Conservation (phyloP, 495 filamentous ascomycete species). For the Chaetomium fimeti region DNA sequence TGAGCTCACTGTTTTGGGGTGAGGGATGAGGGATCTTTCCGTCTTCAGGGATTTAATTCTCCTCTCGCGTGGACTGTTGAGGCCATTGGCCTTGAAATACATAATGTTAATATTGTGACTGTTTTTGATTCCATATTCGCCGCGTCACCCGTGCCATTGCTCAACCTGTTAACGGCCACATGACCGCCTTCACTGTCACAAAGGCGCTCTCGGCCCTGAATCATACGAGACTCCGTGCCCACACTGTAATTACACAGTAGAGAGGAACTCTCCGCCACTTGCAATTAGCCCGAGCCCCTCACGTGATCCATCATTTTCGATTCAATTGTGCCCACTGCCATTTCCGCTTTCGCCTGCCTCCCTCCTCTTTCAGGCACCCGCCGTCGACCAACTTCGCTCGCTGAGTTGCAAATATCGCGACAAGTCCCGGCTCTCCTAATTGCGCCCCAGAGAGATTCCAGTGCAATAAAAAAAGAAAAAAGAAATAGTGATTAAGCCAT, state of each 20-base stretch:
- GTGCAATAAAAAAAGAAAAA: background rate
- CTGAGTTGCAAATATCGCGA: slow-evolving; percentile 6
- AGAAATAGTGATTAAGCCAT: background rate
- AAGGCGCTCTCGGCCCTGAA: too few species aligned
- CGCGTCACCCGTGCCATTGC: background rate
- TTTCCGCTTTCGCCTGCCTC: background rate
- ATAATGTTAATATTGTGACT: slow-evolving; percentile 9
- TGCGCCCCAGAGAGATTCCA: background rate
- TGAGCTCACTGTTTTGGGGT: background rate
- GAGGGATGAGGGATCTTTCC: background rate
- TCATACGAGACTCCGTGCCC: background rate
- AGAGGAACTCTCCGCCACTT: background rate
- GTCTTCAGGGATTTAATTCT: background rate
- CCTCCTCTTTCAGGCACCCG: background rate
- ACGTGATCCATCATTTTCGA: background rate
- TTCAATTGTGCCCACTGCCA: background rate
- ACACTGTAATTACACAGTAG: background rate
- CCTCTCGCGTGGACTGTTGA: background rate
- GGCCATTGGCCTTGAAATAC: slow-evolving; percentile 12
- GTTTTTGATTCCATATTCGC: background rate
- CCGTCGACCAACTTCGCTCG: background rate
- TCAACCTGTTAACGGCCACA: background rate
- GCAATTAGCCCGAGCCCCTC: background rate
- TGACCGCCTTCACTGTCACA: too few species aligned
- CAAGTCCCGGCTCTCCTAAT: background rate